Conservation (phyloP, 228 moss, liverwort and hornwort species). For the Sphagnum fallax region DNA sequence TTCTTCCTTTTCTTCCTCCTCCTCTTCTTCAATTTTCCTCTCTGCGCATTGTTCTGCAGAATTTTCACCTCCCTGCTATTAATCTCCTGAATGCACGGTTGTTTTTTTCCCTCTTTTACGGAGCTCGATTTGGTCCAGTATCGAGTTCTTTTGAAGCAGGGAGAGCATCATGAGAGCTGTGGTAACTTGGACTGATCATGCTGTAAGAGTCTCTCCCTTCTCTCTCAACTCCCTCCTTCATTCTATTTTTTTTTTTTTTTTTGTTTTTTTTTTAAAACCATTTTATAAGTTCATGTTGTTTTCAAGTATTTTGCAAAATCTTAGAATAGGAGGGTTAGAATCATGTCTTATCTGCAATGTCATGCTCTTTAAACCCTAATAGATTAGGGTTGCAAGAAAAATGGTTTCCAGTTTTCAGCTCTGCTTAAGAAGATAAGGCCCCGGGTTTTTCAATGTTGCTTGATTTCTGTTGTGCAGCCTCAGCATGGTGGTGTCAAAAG, state of each 20-base stretch:
- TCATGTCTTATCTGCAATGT: background rate
- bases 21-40: too few species aligned
- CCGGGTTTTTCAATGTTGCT: background rate
- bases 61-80: too few species aligned
- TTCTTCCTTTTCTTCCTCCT: too few species aligned
- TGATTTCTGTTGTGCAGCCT: constrained; percentile 38
- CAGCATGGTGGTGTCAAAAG: constrained; percentile 87
- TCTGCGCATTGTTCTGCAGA: too few species aligned
- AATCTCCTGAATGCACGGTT: too few species aligned
- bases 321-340: too few species aligned
- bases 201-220: constrained; percentile 33
- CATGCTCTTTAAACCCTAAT: too few species aligned
- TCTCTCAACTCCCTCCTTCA: background rate
- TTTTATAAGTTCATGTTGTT: background rate
- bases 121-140: too few species aligned
- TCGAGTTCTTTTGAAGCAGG: too few species aligned
- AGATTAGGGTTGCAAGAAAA: background rate
- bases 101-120: too few species aligned
- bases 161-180: constrained; percentile 68
- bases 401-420: background rate
- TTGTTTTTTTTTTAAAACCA: background rate
- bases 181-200: constrained; percentile 88
- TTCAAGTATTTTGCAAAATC: too few species aligned
- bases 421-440: background rate
- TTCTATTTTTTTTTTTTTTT: background rate